Base-by-base conservation (phyloP, 2,329 filamentous ascomycete species). In the Cladosporium sp. region DNA sequence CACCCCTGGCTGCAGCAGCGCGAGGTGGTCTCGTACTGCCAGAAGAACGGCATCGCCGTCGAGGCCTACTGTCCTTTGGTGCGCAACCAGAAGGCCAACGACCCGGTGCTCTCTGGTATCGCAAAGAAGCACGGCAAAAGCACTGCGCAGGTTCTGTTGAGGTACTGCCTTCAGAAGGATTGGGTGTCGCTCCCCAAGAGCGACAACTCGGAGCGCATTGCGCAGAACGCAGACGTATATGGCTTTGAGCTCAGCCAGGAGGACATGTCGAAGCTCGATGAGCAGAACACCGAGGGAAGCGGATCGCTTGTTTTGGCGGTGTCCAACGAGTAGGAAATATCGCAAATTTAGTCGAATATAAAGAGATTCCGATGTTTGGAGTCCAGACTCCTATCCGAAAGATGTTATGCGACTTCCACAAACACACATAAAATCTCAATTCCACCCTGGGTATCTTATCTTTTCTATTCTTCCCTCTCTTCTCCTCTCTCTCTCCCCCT, bases 101-200 rank as follows among this genome's bases (percentile, higher is more conserved):
- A 95, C 62, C 76, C 82, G 61, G 83, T 81, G 12, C 76, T 94
- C 32, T 79, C 81, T 59, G 77, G 77, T 13, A 74, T 95, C 57
- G 83, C 86, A 1, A 77, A 86, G 65, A 92, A 91, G 75, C 83
- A 94, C 70, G 79, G 78, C 62, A 91, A 88, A 75, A 83, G 83
- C 7, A 83, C 87, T 59, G 87, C 89, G 9, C 91, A 96, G 78
- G 76, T 96, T 9, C 73, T 96, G 66, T 75, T 96, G 50, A 81
- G 91, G 61, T 96, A 90, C 81, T 89, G 88, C 64, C 72, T 96
- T 73, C 89, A 96, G 73, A 92, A 90, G 74, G 87, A 83, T 3
- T 85, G 83, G 70, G 79, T 64, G 12, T 88, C 88, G 45, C 75
- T 91, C 60, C 87, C 88, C 20, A 91, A 91, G 80, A 90, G 85